Base-by-base conservation (phyloP, 768 basidiomycete species). In the Xerocomellus intermedius region DNA sequence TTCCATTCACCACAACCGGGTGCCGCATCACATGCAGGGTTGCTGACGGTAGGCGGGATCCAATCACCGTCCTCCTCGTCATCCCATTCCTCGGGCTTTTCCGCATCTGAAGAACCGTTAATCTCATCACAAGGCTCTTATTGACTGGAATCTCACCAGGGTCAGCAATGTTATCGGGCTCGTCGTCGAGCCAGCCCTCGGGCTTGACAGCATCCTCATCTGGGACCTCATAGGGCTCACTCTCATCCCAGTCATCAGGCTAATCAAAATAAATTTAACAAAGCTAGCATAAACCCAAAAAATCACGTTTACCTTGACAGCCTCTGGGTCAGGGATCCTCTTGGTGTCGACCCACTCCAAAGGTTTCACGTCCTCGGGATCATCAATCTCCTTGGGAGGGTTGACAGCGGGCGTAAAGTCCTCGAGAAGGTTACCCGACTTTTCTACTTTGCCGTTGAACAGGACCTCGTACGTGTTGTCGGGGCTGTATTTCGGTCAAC, bases 1-100 rank as follows among this genome's bases (percentile, higher is more conserved):
- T 86, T 86, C 96, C 96, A 99, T 73, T 87, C 86, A 67, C 97
- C 97, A 67, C 97, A 99, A 28, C 97, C 97, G 64, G 94, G 83
- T 57, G 85, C 95, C 52, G 86, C 89, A 59, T 84, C 78, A 69
- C 97, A 98, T 69, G 85, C 89, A 59, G 96, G 91, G 82, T 99
- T 99, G 55, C 81, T 74, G 53, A 98, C 79, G 53, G 84, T 85
- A 30, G 97, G 95, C 8, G 95, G 82, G 60, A 98, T 83, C 94
- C 94, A 99, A 69, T 98, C 96, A 71, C 97, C 97, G 63, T 99
- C 96, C 71, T 98, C 97, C 69, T 98, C 97, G 64, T 98, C 96
- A 66, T 97, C 94, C 97, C 97, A 99, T 73, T 99, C 97, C 70
- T 99, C 97, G 7, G 97, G 97, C 79, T 97, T 98, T 74, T 87